Evolutionary conservation across 306 rosid genomes (phyloP).

Genomic region (Quercus gilva): DNA sequence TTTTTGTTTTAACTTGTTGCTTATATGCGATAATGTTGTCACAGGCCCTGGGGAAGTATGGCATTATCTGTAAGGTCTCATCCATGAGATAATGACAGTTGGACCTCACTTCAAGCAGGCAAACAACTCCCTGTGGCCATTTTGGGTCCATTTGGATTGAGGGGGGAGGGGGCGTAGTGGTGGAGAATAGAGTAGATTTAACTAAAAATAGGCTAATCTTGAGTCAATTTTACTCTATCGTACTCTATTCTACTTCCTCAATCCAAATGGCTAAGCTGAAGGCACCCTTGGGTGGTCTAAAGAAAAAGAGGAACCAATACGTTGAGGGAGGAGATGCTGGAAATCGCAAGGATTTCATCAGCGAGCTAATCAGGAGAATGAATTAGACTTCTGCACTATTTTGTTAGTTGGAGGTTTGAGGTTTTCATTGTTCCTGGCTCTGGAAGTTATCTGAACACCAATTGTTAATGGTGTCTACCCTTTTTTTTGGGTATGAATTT

Average conservation of each 20-base stretch:
- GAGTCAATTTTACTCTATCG: no score
- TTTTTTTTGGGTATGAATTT: neutral
- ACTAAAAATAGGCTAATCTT: no score
- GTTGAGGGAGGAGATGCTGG: no score
- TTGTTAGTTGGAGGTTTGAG: slow-evolving; percentile 5
- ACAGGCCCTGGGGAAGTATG: slow-evolving; percentile 71
- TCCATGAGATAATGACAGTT: slow-evolving; percentile 78
- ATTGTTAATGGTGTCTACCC: neutral
- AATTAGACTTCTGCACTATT: slow-evolving; percentile 32
- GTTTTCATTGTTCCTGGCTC: slow-evolving; percentile 7
- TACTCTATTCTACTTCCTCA: no score
- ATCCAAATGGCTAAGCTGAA: no score
- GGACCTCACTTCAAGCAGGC: slow-evolving; percentile 39
- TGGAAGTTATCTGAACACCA: slow-evolving; percentile 17
- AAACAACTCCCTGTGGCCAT: slow-evolving; percentile 90
- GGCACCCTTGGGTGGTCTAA: no score
- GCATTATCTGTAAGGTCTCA: slow-evolving; percentile 77
- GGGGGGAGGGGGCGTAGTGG: no score
- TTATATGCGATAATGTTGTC: slow-evolving; percentile 12
- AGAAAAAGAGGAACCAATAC: no score
- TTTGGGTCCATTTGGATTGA: neutral
- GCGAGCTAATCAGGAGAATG: slow-evolving; percentile 90
- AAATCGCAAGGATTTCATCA: slow-evolving; percentile 38
- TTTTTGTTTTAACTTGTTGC: neutral
- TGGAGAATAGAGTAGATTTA: no score